phyloP scores from a whole-genome alignment of 208 protist genomes.

The Paratrypanosoma confusum region DNA sequence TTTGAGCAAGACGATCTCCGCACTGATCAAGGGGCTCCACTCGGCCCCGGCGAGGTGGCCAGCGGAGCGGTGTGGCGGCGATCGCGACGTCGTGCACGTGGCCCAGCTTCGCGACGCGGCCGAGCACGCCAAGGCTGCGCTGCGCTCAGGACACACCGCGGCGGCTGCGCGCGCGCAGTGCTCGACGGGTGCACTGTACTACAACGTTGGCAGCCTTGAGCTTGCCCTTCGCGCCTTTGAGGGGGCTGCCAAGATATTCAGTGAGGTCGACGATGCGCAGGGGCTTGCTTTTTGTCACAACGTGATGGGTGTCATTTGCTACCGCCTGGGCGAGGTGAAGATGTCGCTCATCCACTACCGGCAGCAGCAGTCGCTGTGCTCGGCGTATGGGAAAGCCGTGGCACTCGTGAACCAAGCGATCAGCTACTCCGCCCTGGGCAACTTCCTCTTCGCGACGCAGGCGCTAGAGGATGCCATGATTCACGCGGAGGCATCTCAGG shows the following conservation, averaged over 20 bases:
- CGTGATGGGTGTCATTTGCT: constrained; percentile 67
- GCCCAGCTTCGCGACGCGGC: constrained; percentile 49
- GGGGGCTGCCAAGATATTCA: constrained; percentile 44
- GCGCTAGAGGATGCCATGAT: constrained; percentile 63
- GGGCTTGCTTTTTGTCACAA: constrained; percentile 81
- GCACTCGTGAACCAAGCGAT: constrained; percentile 83
- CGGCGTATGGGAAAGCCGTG: constrained; percentile 61
- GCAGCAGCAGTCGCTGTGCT: constrained; percentile 69
- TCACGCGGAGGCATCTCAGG: constrained; percentile 41
- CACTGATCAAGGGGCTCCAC: constrained; percentile 58
- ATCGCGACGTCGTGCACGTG: constrained; percentile 5
- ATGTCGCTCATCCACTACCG: constrained; percentile 72
- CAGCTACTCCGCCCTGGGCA: constrained; percentile 65
- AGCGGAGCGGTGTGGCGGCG: constrained; percentile 3
- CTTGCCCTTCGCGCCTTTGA: constrained; percentile 35
- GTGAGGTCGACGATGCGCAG: constrained; percentile 25
- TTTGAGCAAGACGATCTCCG: constrained; percentile 47
- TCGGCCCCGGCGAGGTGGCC: constrained; percentile 42
- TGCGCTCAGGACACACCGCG: constrained; percentile 33
- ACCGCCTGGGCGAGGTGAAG: constrained; percentile 59
- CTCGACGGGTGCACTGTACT: constrained; percentile 51
- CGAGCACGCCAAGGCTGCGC: constrained; percentile 40
- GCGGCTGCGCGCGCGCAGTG: constrained; percentile 46
- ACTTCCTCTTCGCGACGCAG: constrained; percentile 65
- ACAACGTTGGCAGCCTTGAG: constrained; percentile 77